Base-by-base conservation (phyloP, 2,329 filamentous ascomycete genomes). In the Cryphonectria nitschkei region DNA sequence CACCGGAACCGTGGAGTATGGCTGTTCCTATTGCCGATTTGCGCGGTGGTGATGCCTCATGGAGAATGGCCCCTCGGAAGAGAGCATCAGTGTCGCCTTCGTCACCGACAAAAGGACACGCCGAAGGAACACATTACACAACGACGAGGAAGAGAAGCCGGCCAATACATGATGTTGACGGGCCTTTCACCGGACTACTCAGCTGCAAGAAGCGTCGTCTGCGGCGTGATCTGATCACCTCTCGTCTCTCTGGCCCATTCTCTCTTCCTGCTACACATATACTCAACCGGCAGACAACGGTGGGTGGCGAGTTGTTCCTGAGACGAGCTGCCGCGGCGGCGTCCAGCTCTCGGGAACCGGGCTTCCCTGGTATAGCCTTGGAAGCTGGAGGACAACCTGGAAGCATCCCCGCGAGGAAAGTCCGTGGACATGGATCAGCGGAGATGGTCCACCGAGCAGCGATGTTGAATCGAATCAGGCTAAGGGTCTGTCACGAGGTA, bases 211-310 rank as follows among this genome's bases (percentile, higher is more conserved):
- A 93, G 79, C 87, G 91, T 34, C 85, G 91, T 3, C 81, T 93
- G 4, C 85, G 89, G 0, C 81, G 88, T 2, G 80, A 86, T 29
- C 84, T 93, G 60, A 88, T 93, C 76, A 93, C 92, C 1, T 93
- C 90, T 29, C 86, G 90, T 9, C 87, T 93, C 0, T 93, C 90
- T 13, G 86, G 85, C 64, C 90, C 91, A 1, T 93, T 89, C 79
- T 92, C 90, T 0, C 83, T 87, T 39, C 91, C 91, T 0, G 89
- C 91, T 3, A 89, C 90, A 60, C 90, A 93, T 75, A 92, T 93
- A 70, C 84, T 90, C 67, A 88, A 90, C 78, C 86, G 89, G 37
- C 89, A 88, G 69, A 84, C 82, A 16, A 79, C 82, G 0, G 74
- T 78, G 1, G 82, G 84, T 5, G 83, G 86, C 73, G 85, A 82